A percentile compares a stretch with the other conserved stretches of the same genome.
Evolutionary conservation across 768 basidiomycete species (phyloP).

Genomic region (Suillus decipiens): DNA sequence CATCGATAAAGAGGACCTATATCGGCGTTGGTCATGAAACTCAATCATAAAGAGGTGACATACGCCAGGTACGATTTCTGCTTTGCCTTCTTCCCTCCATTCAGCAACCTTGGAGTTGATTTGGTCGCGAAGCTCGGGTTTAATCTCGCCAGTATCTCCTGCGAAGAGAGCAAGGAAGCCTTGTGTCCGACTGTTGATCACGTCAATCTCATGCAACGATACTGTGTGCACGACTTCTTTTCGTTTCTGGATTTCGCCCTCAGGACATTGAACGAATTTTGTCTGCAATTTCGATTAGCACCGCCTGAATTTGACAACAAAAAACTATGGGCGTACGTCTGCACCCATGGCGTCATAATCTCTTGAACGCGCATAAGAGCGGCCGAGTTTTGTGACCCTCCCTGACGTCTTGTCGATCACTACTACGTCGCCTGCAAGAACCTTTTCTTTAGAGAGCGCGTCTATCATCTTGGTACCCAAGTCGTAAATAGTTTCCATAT

Average conservation of each 20-base stretch:
- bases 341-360: constrained; percentile 99
- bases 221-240: constrained; percentile 98
- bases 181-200: constrained; percentile 98
- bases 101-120: constrained; percentile 97
- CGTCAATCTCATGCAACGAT: constrained; percentile 97
- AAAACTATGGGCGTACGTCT: constrained; percentile 62
- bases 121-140: constrained; percentile 93
- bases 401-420: constrained; percentile 98
- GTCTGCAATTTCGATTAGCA: constrained; percentile 54
- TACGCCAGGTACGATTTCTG: constrained; percentile 95
- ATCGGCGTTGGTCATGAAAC: not conserved
- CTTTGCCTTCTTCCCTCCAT: constrained; percentile 99
- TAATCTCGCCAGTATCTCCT: constrained; percentile 98
- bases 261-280: constrained; percentile 97
- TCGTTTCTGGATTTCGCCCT: constrained; percentile 96
- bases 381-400: constrained; percentile 93
- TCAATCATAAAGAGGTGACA: constrained; percentile 28
- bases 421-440: constrained; percentile 91
- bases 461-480: constrained; percentile 99
- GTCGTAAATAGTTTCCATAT: constrained; percentile 99
- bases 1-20: constrained; percentile 97
- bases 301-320: not conserved
- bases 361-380: constrained; percentile 94
- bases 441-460: constrained; percentile 94
- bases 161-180: constrained; percentile 95